Evolutionary conservation across 768 basidiomycete genomes (phyloP).

Genomic region (Podaxis mareebaensis): DNA sequence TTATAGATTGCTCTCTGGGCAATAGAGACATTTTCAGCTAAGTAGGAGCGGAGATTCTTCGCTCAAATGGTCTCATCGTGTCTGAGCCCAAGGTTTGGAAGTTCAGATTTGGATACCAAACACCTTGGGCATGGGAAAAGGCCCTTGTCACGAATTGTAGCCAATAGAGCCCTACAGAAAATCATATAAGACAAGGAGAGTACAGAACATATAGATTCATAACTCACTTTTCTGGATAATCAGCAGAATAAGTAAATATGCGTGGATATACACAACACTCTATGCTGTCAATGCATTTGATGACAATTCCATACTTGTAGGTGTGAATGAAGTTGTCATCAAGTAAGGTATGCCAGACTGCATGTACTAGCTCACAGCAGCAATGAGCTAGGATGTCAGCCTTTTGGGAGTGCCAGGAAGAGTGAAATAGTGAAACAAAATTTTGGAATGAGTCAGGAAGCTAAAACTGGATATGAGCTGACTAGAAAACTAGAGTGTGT

Average conservation of each 20-base stretch:
- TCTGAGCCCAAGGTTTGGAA: conserved; percentile 29
- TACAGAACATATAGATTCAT: conserved; percentile 9
- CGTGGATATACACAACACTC: conserved; percentile 1
- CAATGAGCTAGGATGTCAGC: not conserved
- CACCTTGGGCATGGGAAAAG: conserved; percentile 38
- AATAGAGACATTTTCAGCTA: not conserved
- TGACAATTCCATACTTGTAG: conserved; percentile 2
- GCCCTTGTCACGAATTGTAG: conserved; percentile 34
- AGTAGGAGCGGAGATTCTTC: not conserved
- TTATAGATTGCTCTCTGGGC: not conserved
- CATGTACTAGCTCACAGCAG: conserved; percentile 4
- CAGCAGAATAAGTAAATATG: conserved; percentile 15
- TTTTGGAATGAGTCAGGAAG: conserved; percentile 14
- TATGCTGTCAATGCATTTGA: conserved; percentile 4
- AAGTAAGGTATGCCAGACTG: conserved; percentile 7
- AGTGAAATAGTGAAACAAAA: not conserved
- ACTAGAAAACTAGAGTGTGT: not conserved
- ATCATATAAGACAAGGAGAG: conserved; percentile 11
- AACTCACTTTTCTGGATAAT: conserved; percentile 16
- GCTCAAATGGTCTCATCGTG: not conserved
- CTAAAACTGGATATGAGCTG: not conserved
- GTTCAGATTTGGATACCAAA: conserved; percentile 24
- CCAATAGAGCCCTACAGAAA: conserved; percentile 19
- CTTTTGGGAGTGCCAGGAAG: not conserved
- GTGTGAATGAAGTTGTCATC: conserved; percentile 7